Base-by-base conservation (phyloP, 1,284 basidiomycete species). In the Macrocybe sp. region DNA sequence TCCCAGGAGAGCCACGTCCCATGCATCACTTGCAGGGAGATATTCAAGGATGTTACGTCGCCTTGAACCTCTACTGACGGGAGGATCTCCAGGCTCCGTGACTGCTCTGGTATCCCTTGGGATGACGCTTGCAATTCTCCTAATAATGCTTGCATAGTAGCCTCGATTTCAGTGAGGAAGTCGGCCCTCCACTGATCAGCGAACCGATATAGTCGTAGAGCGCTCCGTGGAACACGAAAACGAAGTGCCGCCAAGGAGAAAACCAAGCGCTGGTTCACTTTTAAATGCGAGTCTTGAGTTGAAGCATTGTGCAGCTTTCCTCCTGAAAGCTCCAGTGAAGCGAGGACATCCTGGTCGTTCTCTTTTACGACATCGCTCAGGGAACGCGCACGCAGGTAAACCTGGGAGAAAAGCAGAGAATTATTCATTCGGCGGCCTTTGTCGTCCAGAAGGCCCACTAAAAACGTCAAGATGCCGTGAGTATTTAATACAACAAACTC, bases 1-100 rank as follows among this genome's bases (percentile, higher is more conserved):
- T 81, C 76, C 85, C 83, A 89, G 11, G 83, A 81, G 22, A 91
- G 63, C 89, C 89, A 92, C 1, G 87, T 90, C 11, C 86, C 87
- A 52, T 82, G 85, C 84, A 91, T 89, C 39, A 91, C 81, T 57
- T 89, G 88, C 2, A 91, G 72, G 5, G 77, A 78, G 7, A 87
- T 68, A 31, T 74, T 74, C 11, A 79, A 56, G 10, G 72, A 73
- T 5, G 62, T 55, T 6, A 88, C 49, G 33, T 72, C 67, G 5
- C 75, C 68, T 54, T 84, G 77, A 9, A 87, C 48, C 39, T 81
- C 74, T 39, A 80, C 54, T 38, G 63, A 60, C 5, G 64, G 55
- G 33, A 45, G 56, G 32, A 53, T 61, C 9, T 58, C 58, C 16
- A 63, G 51, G 30, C 58, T 55, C 10, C 51, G 59, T 7, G 66